These are phyloP conservation scores for Fusarium setosum DNA, from an alignment of 2,329 filamentous ascomycete species.

Conservation along the genomic window DNA sequence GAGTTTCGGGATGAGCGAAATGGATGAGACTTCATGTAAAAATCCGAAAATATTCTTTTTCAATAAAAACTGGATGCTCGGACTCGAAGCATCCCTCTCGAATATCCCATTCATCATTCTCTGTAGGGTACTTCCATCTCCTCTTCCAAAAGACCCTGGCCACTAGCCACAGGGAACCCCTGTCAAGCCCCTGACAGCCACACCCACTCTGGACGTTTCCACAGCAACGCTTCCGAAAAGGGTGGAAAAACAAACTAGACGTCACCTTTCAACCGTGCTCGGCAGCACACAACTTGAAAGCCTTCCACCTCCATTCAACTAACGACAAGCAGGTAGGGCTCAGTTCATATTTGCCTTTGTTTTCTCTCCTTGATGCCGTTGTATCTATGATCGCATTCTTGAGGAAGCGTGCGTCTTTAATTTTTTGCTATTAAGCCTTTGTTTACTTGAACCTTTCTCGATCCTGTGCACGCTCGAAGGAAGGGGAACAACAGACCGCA, in stretches of 20 bases:
- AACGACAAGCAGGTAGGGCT: slow-evolving; percentile 25
- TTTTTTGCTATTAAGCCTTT: slow-evolving; percentile 25
- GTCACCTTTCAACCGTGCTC: slow-evolving; percentile 38
- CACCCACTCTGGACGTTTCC: slow-evolving; percentile 24
- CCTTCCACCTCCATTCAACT: slow-evolving; percentile 21
- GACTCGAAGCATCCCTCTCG: neutral
- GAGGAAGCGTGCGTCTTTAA: slow-evolving; percentile 24
- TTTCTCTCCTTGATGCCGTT: slow-evolving; percentile 18
- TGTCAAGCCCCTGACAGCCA: slow-evolving; percentile 27
- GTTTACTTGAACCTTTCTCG: slow-evolving; percentile 33
- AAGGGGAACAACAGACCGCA: neutral
- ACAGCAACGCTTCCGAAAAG: slow-evolving; percentile 38
- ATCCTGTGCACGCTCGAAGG: slow-evolving; percentile 6
- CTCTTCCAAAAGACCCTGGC: neutral
- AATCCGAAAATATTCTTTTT: neutral
- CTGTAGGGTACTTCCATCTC: slow-evolving; percentile 14
- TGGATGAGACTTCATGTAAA: too few relatives aligned
- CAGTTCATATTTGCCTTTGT: slow-evolving; percentile 44
- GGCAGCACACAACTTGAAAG: slow-evolving; percentile 19
- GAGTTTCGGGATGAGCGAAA: too few relatives aligned
- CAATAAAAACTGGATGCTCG: neutral
- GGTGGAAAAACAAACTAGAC: slow-evolving; percentile 38
- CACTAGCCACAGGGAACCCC: slow-evolving; percentile 20
- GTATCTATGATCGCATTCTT: slow-evolving; percentile 33
- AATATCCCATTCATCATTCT: neutral